A percentile compares a stretch with the other conserved stretches of the same genome.
phyloP scores from a whole-genome alignment of 1,139 yeast genomes.

The Wickerhamiella pararugosa region DNA sequence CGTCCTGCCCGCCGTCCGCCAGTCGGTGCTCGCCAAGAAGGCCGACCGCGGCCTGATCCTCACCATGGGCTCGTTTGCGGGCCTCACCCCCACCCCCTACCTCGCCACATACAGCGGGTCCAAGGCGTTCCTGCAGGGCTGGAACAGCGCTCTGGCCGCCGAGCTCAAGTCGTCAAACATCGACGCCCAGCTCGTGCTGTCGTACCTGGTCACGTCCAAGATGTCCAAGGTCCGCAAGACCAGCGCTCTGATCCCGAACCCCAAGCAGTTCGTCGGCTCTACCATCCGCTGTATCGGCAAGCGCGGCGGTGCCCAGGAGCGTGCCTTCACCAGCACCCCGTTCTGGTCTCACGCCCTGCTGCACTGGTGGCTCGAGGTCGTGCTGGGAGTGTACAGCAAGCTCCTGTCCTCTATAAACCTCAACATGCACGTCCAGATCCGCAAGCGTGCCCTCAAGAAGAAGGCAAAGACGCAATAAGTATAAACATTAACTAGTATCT shows the following conservation, averaged over 20 bases:
- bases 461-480: constrained; percentile 30
- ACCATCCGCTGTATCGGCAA: constrained; percentile 60
- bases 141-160: constrained; percentile 85
- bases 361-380: constrained; percentile 68
- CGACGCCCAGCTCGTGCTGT: constrained; percentile 74
- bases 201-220: constrained; percentile 88
- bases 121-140: constrained; percentile 81
- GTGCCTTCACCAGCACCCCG: constrained; percentile 78
- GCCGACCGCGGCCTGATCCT: constrained; percentile 47
- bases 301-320: constrained; percentile 84
- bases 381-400: constrained; percentile 68
- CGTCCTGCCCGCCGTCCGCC: constrained; percentile 50
- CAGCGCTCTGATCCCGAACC: constrained; percentile 65
- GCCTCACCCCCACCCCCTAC: constrained; percentile 80
- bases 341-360: constrained; percentile 88
- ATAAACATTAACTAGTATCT: too few species aligned
- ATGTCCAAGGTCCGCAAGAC: constrained; percentile 86
- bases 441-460: constrained; percentile 70
- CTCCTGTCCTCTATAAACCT: constrained; percentile 54
- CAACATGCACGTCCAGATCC: constrained; percentile 64
- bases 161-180: constrained; percentile 55
- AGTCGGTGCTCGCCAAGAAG: constrained; percentile 31
- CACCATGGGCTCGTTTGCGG: constrained; percentile 97
- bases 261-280: constrained; percentile 59
- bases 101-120: constrained; percentile 94